These are phyloP conservation scores for Colletotrichum aenigma DNA, from an alignment of 2,329 filamentous ascomycete species.

Conservation along the genomic window DNA sequence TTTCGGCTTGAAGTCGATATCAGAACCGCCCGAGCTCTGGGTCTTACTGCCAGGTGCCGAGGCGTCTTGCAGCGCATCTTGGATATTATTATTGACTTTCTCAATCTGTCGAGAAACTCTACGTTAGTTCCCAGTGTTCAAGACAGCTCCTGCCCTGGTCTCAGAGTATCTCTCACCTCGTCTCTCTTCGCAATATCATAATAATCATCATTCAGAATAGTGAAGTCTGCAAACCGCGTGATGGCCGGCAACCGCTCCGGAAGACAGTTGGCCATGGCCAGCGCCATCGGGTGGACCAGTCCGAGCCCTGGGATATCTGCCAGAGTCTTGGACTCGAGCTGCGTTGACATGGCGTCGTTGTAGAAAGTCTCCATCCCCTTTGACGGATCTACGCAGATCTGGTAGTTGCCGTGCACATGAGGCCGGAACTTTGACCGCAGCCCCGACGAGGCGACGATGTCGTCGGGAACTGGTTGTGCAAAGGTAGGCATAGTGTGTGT, in stretches of 20 bases:
- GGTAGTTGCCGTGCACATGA: not conserved
- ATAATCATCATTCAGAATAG: not conserved
- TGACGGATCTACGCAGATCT: not conserved
- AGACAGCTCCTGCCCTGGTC: rapidly evolving
- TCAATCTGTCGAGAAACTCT: not conserved
- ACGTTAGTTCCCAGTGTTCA: rapidly evolving
- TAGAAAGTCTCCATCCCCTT: not conserved
- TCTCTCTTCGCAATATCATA: not conserved
- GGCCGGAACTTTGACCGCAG: not conserved
- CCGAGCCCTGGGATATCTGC: not conserved
- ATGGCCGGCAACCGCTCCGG: not conserved
- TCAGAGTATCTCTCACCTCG: not conserved
- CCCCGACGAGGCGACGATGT: not conserved
- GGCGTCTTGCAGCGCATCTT: not conserved
- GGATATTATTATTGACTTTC: not conserved
- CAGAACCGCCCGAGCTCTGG: not conserved
- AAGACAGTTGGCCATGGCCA: not conserved
- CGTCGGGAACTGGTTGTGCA: not conserved
- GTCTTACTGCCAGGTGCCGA: not conserved
- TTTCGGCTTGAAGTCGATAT: not conserved
- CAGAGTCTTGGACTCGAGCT: not conserved
- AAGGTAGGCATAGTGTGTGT: not conserved
- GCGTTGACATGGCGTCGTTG: not conserved
- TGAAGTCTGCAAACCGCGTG: not conserved
- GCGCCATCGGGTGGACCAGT: not conserved